A percentile compares a stretch with the other conserved stretches of the same genome.
Evolutionary conservation across 1,284 basidiomycete genomes (phyloP).

Genomic region (Ustilago trichophora): DNA sequence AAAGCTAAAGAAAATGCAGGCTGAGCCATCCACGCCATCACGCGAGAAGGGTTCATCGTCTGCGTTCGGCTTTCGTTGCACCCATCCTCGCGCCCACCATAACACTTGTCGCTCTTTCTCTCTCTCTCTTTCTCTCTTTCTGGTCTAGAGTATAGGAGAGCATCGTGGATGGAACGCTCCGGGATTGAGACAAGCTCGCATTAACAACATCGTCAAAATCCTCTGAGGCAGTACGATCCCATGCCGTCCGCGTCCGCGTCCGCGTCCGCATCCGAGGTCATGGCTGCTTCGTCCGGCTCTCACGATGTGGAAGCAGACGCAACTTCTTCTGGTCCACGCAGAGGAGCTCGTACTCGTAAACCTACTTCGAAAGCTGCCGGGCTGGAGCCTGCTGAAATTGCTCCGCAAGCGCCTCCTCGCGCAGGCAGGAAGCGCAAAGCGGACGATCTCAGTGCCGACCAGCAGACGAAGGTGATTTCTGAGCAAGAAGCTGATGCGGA

Average conservation of each 20-base stretch:
- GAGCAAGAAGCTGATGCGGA: constrained; percentile 1
- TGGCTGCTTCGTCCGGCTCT: not conserved
- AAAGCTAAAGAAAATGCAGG: not conserved
- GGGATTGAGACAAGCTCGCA: not conserved
- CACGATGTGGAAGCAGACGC: not conserved
- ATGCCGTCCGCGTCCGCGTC: constrained; percentile 27
- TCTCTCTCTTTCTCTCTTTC: too few species aligned
- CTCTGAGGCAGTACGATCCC: not conserved
- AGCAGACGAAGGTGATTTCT: not conserved
- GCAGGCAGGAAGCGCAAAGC: constrained; percentile 24
- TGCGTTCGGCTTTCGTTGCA: not conserved
- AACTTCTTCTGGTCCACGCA: constrained; percentile 8
- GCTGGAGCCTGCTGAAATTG: constrained; percentile 8
- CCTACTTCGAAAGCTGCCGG: constrained; percentile 32
- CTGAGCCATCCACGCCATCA: constrained; percentile 6
- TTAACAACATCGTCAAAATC: too few species aligned
- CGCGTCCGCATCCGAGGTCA: constrained; percentile 5
- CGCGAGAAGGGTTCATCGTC: not conserved
- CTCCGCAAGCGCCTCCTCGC: constrained; percentile 9
- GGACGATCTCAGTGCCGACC: constrained; percentile 14
- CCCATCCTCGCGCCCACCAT: constrained; percentile 14
- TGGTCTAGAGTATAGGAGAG: not conserved
- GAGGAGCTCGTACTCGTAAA: constrained; percentile 27
- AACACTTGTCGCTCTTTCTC: too few species aligned
- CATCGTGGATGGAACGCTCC: not conserved